Base-by-base conservation (phyloP, 306 rosid species). In the Citrullus amarus region DNA sequence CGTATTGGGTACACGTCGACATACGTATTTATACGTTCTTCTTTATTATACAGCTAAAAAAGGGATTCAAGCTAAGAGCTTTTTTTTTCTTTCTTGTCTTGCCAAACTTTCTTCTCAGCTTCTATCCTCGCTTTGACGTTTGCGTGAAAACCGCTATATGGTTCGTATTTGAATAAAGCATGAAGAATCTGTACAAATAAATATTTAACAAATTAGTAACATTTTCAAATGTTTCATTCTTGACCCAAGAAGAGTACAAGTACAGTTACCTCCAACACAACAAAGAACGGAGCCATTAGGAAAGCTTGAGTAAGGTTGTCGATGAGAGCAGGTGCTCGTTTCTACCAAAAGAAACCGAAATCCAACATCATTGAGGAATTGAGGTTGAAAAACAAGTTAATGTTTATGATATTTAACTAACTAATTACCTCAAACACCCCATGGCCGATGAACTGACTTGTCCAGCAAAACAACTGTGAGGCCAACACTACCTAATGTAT, bases 271-370 rank as follows among this genome's bases (percentile, higher is more conserved):
- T 92, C 98, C 39, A 92, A 87, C 84, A 93, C 81, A 68, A 93
- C 98, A 83, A 93, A 90, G 90, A 93, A 89, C 51, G 97, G 97
- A 83, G 92, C 96, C 97, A 93, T 93, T 70, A 89, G 39, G 58
- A 93, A 83, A 76, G 98, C 97, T 53, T 92, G 97, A 53, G 78
- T 59, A 70, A 92, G 88, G 86, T 92, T 90, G 86, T 93, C 93
- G 82, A 90, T 80, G 74, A 92, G 89, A 80, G 98, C 94, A 13
- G 97, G 97, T 46, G 97, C 93, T 61, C 92, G 86, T 85, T 85
- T 89, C 96, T 93, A 86, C 56, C 4, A 25, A 16, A 6, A 3
- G 6, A 67, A 22, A 78, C 34, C 18, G 50, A 5, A 62, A n/a
- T 8, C 8, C 58, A 46, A 6, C 75, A 4, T 69, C 56, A 59